Conservation (phyloP, 768 basidiomycete species). For the Scleroderma bovista region DNA sequence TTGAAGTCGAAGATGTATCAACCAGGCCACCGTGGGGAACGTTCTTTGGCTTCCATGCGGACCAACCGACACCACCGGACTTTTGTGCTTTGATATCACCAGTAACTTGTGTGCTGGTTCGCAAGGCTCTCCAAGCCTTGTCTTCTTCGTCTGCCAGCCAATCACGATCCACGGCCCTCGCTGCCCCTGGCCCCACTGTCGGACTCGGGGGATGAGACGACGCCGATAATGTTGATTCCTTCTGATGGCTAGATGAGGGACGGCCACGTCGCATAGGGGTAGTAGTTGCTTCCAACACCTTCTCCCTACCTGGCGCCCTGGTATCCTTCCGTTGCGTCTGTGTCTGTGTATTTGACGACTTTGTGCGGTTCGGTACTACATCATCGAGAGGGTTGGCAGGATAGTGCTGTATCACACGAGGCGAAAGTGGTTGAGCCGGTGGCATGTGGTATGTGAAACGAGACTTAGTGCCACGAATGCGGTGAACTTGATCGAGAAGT, state of each 20-base stretch:
- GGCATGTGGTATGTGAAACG: constrained; percentile 64
- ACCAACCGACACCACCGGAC: constrained; percentile 20
- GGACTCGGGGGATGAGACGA: constrained; percentile 21
- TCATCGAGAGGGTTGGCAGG: constrained; percentile 29
- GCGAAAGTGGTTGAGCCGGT: constrained; percentile 40
- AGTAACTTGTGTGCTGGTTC: constrained; percentile 13
- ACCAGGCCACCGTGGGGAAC: constrained; percentile 17
- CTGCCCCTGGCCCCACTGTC: constrained; percentile 10
- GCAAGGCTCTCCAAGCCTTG: constrained; percentile 42
- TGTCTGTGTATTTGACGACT: constrained; percentile 11
- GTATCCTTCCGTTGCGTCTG: constrained; percentile 12
- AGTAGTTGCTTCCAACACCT: constrained; percentile 66
- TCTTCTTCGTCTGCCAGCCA: constrained; percentile 42
- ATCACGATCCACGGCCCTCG: constrained; percentile 19
- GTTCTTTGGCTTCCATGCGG: constrained; percentile 26
- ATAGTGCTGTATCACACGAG: constrained; percentile 31
- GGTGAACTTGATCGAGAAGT: constrained; percentile 75
- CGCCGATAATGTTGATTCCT: constrained; percentile 33
- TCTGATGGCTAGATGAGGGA: constrained; percentile 37
- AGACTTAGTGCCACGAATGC: constrained; percentile 82
- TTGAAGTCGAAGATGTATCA: constrained; percentile 26
- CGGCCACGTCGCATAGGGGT: constrained; percentile 74
- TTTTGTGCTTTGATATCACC: constrained; percentile 15
- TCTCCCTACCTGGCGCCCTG: constrained; percentile 66
- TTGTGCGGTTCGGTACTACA: constrained; percentile 35